These are phyloP conservation scores for Litsea cubeba DNA, from an alignment of 164 flowering plant genomes.

Conservation along the genomic window DNA sequence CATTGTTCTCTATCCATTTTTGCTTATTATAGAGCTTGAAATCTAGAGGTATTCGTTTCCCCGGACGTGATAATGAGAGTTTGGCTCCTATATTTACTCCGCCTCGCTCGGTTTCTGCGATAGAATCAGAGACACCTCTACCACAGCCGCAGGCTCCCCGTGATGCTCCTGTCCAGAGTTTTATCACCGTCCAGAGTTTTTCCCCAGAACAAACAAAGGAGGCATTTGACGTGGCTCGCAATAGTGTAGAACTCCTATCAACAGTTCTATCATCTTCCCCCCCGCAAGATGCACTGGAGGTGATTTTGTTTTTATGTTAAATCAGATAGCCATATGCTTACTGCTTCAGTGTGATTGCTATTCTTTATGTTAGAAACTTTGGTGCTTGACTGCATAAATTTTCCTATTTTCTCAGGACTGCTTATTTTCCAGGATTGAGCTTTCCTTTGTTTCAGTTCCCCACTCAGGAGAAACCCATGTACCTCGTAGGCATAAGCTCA, in stretches of 20 bases:
- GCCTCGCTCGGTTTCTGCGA: conserved; percentile 52
- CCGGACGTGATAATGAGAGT: conserved; percentile 92
- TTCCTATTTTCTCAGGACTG: too few species aligned
- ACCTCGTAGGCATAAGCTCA: too few species aligned
- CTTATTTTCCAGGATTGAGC: too few species aligned
- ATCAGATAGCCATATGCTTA: background rate
- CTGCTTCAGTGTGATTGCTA: too few species aligned
- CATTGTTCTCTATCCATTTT: background rate
- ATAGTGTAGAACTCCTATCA: conserved; percentile 89
- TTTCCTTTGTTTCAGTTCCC: too few species aligned
- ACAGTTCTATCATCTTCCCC: conserved; percentile 93
- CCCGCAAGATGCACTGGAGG: conserved; percentile 83
- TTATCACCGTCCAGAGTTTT: conserved; percentile 37
- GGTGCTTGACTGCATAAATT: too few species aligned
- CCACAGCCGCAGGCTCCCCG: conserved; percentile 31
- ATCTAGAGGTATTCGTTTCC: conserved; percentile 88
- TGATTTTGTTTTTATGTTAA: conserved; percentile 19
- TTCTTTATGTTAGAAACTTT: too few species aligned
- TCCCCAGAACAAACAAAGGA: conserved; percentile 87
- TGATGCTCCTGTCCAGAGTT: conserved; percentile 42
- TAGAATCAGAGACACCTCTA: conserved; percentile 33
- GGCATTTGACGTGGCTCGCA: conserved; percentile 91
- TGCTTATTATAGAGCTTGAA: conserved; percentile 57
- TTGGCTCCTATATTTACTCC: conserved; percentile 94
- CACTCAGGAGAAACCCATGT: too few species aligned